phyloP scores from a whole-genome alignment of 371 early-diverging fungal species.

The Vairimorpha ceranae region DNA sequence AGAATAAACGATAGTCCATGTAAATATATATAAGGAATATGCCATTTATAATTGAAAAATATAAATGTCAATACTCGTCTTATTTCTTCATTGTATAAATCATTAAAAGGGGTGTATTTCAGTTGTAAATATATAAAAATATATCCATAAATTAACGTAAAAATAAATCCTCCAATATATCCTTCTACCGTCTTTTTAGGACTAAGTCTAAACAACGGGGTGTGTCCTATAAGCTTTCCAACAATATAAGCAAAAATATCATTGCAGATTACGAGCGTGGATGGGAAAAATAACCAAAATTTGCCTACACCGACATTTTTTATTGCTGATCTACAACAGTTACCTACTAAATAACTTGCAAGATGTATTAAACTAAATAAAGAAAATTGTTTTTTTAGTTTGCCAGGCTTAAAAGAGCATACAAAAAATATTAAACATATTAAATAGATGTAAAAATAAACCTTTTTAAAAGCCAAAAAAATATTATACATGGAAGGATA shows the following conservation, averaged over 20 bases:
- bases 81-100: neutral
- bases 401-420: constrained; percentile 74
- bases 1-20: constrained; percentile 78
- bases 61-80: neutral
- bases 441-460: constrained; percentile 29
- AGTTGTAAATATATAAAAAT: constrained; percentile 64
- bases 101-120: constrained; percentile 21
- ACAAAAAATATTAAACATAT: constrained; percentile 81
- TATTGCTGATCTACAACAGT: constrained; percentile 80
- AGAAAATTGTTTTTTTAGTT: constrained; percentile 73
- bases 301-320: constrained; percentile 90
- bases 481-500: neutral
- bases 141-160: constrained; percentile 75
- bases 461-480: neutral
- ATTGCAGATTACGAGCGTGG: constrained; percentile 82
- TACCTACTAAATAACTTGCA: constrained; percentile 75
- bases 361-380: constrained; percentile 90
- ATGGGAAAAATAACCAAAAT: constrained; percentile 83
- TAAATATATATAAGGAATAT: constrained; percentile 70
- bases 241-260: constrained; percentile 91
- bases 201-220: constrained; percentile 80
- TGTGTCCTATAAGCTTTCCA: constrained; percentile 83
- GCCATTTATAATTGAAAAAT: neutral
- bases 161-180: constrained; percentile 81
- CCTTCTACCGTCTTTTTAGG: constrained; percentile 99